Evolutionary conservation across 768 basidiomycete genomes (phyloP), one percentile per base, ranked within the genome.

Genomic region (Agrocybe pediades): DNA sequence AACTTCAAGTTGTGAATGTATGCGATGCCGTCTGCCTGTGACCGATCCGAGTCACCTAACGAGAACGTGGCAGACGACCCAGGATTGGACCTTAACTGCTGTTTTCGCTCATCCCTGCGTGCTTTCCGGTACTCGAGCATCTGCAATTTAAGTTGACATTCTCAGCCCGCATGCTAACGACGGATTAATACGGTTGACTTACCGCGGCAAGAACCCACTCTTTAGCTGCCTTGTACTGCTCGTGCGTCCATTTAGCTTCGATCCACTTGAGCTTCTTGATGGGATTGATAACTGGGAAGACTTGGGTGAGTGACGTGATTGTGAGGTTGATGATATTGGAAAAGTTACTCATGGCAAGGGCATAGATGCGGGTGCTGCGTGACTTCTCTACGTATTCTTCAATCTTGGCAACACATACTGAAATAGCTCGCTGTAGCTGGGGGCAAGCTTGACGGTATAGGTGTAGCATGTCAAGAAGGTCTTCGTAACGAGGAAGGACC

Each of bases 401-500:
- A 11, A 75, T 52, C 51, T 74, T 74, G 1, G 36, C 15, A 11
- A 71, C 60, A 2, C 61, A 62, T 7, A 63, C 62, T 17, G 55
- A 55, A 39, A 73, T 71, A 21, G 56, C 58, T 23, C 65, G 63
- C 0, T 58, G 26, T 1, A 74, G 58, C 49, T 65, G 56, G 0
- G 66, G 69, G 21, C 68, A 56, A 3, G 40, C 47, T 0, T 29
- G 36, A 20, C 62, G 46, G 2, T 64, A 55, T 2, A 50, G 25
- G 6, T 54, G 19, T 50, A 60, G 60, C 24, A 53, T 49, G 2
- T 56, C 47, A 19, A 71, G 47, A 17, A 76, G 57, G 6, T 56
- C 19, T 52, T 76, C 71, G 46, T 67, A 73, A 5, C 64, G 53
- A 0, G 72, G 70, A 2, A 76, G 56, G 1, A 62, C 71, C 9